A percentile compares a stretch with the other conserved stretches of the same genome.
Evolutionary conservation across 352 stramenopile species (phyloP).

Genomic region (Globisporangium iwayamae): DNA sequence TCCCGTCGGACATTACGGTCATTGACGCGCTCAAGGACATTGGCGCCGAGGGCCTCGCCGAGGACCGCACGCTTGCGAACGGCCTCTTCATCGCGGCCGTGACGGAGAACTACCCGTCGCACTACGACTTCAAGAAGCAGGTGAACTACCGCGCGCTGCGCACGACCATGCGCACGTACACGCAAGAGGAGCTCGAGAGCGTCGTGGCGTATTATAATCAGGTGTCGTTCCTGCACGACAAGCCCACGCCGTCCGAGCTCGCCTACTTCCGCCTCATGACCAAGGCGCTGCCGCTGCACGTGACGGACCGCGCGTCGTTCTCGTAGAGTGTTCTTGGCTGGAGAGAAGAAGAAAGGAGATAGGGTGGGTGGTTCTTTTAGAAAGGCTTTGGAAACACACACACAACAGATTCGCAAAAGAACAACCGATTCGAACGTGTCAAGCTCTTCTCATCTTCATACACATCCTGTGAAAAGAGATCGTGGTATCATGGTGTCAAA

Average conservation of each 20-base stretch:
- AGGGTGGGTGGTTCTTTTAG: slow-evolving; percentile 6
- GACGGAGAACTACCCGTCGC: slow-evolving; percentile 82
- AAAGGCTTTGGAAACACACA: not conserved
- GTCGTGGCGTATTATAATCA: slow-evolving; percentile 86
- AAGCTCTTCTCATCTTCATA: too few relatives aligned
- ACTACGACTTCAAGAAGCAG: slow-evolving; percentile 76
- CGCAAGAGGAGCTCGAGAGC: slow-evolving; percentile 64
- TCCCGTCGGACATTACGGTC: slow-evolving; percentile 74
- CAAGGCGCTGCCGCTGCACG: slow-evolving; percentile 72
- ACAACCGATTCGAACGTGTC: not conserved
- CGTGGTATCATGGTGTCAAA: too few relatives aligned
- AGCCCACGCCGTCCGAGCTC: slow-evolving; percentile 62
- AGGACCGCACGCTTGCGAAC: slow-evolving; percentile 67
- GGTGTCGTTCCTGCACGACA: slow-evolving; percentile 41
- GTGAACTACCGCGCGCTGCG: slow-evolving; percentile 77
- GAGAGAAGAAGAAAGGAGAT: not conserved
- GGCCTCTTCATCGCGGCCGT: slow-evolving; percentile 78
- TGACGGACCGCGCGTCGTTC: slow-evolving; percentile 83
- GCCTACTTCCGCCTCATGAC: slow-evolving; percentile 87
- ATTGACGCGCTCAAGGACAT: slow-evolving; percentile 76
- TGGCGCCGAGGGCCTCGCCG: slow-evolving; percentile 51
- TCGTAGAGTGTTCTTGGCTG: slow-evolving; percentile 35
- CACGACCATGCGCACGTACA: slow-evolving; percentile 76
- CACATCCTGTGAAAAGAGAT: too few relatives aligned
- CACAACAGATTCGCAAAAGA: not conserved